Evolutionary conservation across 148 eudicot species (phyloP), one percentile per base, ranked within the genome.

Genomic region (Heliamphora exappendiculata): DNA sequence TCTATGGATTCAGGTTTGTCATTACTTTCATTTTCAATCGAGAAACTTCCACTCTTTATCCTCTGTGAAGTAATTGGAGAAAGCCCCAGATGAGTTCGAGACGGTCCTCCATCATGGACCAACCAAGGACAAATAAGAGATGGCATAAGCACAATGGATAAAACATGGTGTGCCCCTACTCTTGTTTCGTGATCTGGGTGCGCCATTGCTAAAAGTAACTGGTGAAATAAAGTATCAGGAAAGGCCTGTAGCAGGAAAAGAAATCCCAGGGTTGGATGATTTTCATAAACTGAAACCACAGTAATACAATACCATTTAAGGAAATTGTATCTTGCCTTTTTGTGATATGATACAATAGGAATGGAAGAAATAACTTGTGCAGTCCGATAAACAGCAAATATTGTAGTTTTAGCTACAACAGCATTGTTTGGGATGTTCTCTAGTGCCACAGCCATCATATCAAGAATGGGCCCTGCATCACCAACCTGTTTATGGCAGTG

Each of bases 171-270:
- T 28, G 96, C 91, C 63, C 77, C 84, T 51, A 86, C 82, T 59
- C 96, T 89, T 75, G 96, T 91, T 87, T 93, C 93, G 70, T 76
- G 79, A 79, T 93, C 98, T 75, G 91, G 87, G 82, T 93, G 96
- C 45, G 85, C 85, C 98, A 93, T 93, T 65, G 90, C 92, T 78
- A 89, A 70, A 70, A 93, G 91, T 71, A 93, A 84, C 81, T 91
- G 98, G 78, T 89, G 98, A 84, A 93, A 89, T 73, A 93, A 85
- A 75, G 87, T 91, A 85, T 93, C 96, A 60, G 98, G 98, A 81
- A 88, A 89, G 13, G 86, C 85, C 98, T 93, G 88, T 53, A 78
- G 72, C 57, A 81, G 65, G 69, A 75, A 71, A 78, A 37, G 78
- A 51, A 17, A 51, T 34, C 31, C 64, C 59, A 71, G 34, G 19